phyloP scores from a whole-genome alignment of 2,329 filamentous ascomycete genomes.

The Curvularia sp. region DNA sequence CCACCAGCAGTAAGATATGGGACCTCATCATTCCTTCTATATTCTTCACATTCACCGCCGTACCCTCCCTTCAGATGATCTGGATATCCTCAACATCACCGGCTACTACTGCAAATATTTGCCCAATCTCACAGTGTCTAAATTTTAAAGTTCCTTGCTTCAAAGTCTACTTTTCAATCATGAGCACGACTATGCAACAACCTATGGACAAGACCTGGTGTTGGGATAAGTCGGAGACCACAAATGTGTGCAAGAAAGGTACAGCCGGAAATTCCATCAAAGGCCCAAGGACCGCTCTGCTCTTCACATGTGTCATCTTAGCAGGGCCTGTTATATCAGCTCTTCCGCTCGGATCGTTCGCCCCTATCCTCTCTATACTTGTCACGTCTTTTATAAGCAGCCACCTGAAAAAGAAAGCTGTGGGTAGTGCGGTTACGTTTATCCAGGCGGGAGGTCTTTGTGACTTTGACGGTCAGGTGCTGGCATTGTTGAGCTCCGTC shows the following conservation, averaged over 20 bases:
- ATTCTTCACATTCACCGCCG: conserved; percentile 4
- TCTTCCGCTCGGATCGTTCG: neutral
- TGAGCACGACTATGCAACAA: neutral
- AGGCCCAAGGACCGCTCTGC: neutral
- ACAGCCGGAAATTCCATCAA: neutral
- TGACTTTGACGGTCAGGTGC: conserved; percentile 1
- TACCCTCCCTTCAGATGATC: neutral
- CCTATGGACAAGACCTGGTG: neutral
- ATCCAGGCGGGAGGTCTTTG: conserved; percentile 1
- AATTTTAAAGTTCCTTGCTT: neutral
- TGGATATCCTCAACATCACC: neutral
- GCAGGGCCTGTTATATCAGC: neutral
- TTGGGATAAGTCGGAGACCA: neutral
- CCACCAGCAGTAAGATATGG: neutral
- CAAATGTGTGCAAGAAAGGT: neutral
- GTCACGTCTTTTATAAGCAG: neutral
- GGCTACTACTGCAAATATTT: neutral
- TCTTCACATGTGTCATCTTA: neutral
- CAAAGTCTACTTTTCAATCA: neutral
- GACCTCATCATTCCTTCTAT: neutral
- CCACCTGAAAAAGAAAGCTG: neutral
- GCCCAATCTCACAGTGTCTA: neutral
- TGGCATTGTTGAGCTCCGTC: conserved; percentile 10
- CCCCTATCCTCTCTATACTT: neutral
- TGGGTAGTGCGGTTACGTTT: neutral